Conservation (phyloP, 1,284 basidiomycete species). For the Puccinia polysora region DNA sequence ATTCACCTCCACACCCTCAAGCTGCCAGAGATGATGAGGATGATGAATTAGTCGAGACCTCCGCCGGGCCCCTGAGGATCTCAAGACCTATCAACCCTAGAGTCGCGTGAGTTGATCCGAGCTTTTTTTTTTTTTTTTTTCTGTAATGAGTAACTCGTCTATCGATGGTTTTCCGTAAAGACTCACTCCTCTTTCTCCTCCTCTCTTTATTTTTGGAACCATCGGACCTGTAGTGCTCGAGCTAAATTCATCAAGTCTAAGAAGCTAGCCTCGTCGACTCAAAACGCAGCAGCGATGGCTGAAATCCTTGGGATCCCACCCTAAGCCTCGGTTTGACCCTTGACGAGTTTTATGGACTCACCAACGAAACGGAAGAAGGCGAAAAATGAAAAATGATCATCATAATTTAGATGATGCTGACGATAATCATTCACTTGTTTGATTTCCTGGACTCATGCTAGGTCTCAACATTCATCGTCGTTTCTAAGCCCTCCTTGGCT, state of each 20-base stretch:
- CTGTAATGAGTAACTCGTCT: neutral
- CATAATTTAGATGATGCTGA: no score
- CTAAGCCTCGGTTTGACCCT: neutral
- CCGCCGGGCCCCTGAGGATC: conserved; percentile 15
- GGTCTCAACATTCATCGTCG: no score
- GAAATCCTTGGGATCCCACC: conserved; percentile 28
- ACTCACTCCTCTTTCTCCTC: no score
- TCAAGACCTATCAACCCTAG: conserved; percentile 26
- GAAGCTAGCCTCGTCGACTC: conserved; percentile 24
- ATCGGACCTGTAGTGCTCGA: conserved; percentile 11
- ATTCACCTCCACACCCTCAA: neutral
- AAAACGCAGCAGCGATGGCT: conserved; percentile 22
- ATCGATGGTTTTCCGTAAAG: neutral
- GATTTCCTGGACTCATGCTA: no score
- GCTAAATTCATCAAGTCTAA: conserved; percentile 31
- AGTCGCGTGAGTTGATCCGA: conserved; percentile 13
- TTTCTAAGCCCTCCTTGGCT: no score
- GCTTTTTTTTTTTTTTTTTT: neutral
- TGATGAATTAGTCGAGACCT: conserved; percentile 12
- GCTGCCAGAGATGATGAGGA: neutral
- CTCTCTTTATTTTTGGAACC: neutral
- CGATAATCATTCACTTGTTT: no score
- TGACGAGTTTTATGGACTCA: no score
- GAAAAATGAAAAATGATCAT: no score
- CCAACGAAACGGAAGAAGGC: no score